phyloP scores from a whole-genome alignment of 1,139 yeast genomes.

The Debaryomyces fabryi region DNA sequence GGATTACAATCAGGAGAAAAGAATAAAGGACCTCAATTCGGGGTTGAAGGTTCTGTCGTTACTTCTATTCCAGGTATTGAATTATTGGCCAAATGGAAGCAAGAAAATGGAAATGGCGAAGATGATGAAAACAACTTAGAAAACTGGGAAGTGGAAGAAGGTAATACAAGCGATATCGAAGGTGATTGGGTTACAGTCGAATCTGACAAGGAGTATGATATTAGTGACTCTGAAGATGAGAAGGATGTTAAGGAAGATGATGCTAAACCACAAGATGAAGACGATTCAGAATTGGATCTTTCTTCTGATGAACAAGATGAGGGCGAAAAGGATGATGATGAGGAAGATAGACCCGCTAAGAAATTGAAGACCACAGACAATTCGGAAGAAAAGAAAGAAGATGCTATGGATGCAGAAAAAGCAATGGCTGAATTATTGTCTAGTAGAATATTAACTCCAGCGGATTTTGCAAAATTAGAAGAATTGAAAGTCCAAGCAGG shows the following conservation, averaged over 20 bases:
- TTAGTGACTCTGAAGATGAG: constrained; percentile 49
- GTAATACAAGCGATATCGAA: constrained; percentile 56
- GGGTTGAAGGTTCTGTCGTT: constrained; percentile 63
- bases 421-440: constrained; percentile 70
- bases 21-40: constrained; percentile 62
- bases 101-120: constrained; percentile 53
- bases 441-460: constrained; percentile 86
- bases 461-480: constrained; percentile 93
- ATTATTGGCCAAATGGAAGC: constrained; percentile 84
- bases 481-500: constrained; percentile 86
- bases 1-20: constrained; percentile 62
- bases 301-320: constrained; percentile 38
- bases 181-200: constrained; percentile 66
- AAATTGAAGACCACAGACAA: constrained; percentile 21
- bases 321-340: constrained; percentile 37
- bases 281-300: constrained; percentile 47
- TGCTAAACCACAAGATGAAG: constrained; percentile 35
- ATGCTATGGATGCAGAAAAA: constrained; percentile 31
- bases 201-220: constrained; percentile 58
- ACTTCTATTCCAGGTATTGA: constrained; percentile 89
- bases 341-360: constrained; percentile 27
- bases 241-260: constrained; percentile 34
- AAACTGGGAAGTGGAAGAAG: constrained; percentile 50
- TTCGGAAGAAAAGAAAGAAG: constrained; percentile 27
- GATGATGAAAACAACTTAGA: constrained; percentile 43